Base-by-base conservation (phyloP, 108 stramenopile genomes). In the Fragilaria crotonensis region DNA sequence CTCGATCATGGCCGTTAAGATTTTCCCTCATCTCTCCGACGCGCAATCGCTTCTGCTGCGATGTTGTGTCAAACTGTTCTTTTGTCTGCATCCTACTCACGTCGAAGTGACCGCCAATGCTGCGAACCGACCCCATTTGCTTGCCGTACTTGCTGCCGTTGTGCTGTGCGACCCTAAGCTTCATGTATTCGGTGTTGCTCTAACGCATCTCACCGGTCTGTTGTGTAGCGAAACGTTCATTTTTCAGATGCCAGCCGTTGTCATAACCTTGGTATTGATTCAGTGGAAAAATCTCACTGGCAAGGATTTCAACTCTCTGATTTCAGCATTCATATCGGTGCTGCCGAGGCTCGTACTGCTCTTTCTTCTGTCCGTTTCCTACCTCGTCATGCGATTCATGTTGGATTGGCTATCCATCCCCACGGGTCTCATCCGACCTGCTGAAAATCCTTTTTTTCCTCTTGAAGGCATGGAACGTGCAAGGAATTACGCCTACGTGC, bases 21-120 rank as follows among this genome's bases (percentile, higher is more conserved):
- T 83, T 18, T 73, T 84, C 32, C 48, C 66, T 2, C 11, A 41
- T n/a, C 29, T 28, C 22, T 30, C 48, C 27, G 44, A 28, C 20
- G 57, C 50, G 25, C 48, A 63, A 47, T 27, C 28, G 26, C 45
- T 62, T 25, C 31, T 57, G 23, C 47, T 76, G 30, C 41, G 54
- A 46, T 51, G 70, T 29, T 44, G 69, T 0, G 66, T 79, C 54
- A 83, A 80, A 46, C 20, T 85, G 2, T 60, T 87, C 18, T 90
- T 90, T 54, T 59, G 54, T 17, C 20, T 87, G 30, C 90, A 91
- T 59, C 86, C 90, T 3, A 70, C 80, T 9, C 89, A 91, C 56
- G 85, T 91, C 9, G 89, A 91, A 62, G 79, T 73, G 5, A 86
- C 86, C 0, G 85, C 81, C 59, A 91, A 91, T 72, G 84, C 79